These are phyloP conservation scores for Rubroboletus satanas DNA, from an alignment of 768 basidiomycete species.

Conservation along the genomic window DNA sequence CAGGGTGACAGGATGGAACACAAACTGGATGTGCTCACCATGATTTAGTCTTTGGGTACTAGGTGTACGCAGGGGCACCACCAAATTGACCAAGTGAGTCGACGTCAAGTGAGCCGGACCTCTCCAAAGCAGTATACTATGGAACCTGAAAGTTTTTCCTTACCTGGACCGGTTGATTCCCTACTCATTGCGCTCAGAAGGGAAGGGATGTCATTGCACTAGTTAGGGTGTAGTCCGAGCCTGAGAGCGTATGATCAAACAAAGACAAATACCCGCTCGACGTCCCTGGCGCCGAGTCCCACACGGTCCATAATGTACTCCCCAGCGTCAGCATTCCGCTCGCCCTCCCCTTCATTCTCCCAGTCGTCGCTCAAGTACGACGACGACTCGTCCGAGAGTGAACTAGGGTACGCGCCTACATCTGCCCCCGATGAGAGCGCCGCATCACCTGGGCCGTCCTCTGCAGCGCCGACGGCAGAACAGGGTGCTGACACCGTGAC, in stretches of 20 bases:
- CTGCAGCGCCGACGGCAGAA: slow-evolving; percentile 16
- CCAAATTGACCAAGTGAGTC: neutral
- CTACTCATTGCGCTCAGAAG: neutral
- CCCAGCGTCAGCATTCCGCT: slow-evolving; percentile 37
- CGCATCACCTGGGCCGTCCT: slow-evolving; percentile 22
- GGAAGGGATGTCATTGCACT: neutral
- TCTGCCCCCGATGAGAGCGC: slow-evolving; percentile 14
- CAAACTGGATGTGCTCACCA: neutral
- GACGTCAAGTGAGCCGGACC: neutral
- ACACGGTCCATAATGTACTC: slow-evolving; percentile 32
- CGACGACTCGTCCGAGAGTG: slow-evolving; percentile 26
- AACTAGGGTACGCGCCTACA: slow-evolving; percentile 13
- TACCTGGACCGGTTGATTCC: neutral
- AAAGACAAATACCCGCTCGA: slow-evolving; percentile 18
- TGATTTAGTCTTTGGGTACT: neutral
- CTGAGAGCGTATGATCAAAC: slow-evolving; percentile 8
- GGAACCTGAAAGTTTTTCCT: neutral
- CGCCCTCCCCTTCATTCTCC: slow-evolving; percentile 40
- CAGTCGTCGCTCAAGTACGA: slow-evolving; percentile 28
- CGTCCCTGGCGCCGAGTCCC: neutral
- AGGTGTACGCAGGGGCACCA: neutral
- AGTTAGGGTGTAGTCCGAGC: too few relatives aligned
- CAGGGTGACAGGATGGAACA: neutral
- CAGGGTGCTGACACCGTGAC: slow-evolving; percentile 54
- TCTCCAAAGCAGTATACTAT: neutral